Conservation (phyloP, 2,329 filamentous ascomycete genomes). For the Neoascochyta sp. region DNA sequence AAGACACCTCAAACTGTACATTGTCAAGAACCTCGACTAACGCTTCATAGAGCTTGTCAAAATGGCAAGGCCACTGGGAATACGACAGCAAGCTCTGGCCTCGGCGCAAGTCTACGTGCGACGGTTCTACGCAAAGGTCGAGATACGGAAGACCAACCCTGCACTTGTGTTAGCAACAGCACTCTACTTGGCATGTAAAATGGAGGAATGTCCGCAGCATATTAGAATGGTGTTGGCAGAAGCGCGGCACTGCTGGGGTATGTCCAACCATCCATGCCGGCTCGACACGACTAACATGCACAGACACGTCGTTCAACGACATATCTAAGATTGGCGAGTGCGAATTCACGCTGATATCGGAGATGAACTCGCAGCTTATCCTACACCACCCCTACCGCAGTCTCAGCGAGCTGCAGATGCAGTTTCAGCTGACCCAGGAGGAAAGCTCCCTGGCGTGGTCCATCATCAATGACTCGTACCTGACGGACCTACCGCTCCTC, state of each 20-base stretch:
- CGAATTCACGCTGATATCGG: constrained; percentile 88
- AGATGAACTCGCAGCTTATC: constrained; percentile 86
- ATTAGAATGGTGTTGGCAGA: constrained; percentile 87
- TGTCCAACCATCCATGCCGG: constrained; percentile 1
- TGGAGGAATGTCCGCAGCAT: constrained; percentile 95
- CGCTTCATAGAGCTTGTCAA: no score
- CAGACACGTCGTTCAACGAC: constrained; percentile 51
- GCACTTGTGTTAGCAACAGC: constrained; percentile 91
- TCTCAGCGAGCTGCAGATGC: constrained; percentile 64
- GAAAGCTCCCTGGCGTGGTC: constrained; percentile 74
- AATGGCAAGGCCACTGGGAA: constrained; percentile 75
- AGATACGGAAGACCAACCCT: constrained; percentile 88
- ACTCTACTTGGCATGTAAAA: constrained; percentile 93
- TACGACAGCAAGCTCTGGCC: constrained; percentile 87
- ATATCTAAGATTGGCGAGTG: constrained; percentile 85
- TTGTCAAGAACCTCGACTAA: no score
- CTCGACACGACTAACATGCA: constrained; percentile 7
- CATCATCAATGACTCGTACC: constrained; percentile 87
- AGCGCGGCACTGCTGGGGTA: constrained; percentile 63
- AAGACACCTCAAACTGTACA: no score
- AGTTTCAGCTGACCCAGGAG: constrained; percentile 70
- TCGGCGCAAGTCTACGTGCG: constrained; percentile 95
- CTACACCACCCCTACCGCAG: constrained; percentile 88
- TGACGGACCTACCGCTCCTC: constrained; percentile 84
- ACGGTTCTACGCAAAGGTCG: constrained; percentile 86